phyloP scores from a whole-genome alignment of 352 stramenopile genomes.

The Globisporangium spiculum region DNA sequence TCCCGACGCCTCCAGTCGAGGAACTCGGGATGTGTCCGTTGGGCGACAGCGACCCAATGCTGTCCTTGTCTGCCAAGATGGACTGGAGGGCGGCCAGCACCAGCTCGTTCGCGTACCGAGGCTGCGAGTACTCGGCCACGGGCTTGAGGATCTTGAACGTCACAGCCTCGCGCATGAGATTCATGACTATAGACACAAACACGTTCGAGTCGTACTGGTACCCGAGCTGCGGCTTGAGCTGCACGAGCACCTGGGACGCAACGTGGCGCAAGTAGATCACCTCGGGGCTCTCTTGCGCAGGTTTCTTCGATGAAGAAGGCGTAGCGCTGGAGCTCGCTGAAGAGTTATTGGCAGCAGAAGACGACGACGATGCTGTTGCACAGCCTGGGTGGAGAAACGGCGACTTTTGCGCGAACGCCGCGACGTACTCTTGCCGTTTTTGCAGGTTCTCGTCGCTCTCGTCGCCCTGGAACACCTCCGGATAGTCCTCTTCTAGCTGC shows the following conservation, averaged over 20 bases:
- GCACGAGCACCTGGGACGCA: slow-evolving; percentile 54
- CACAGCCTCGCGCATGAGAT: slow-evolving; percentile 57
- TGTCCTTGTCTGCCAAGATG: slow-evolving; percentile 33
- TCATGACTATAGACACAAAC: slow-evolving; percentile 66
- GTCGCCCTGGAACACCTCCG: slow-evolving; percentile 50
- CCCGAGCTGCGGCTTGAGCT: slow-evolving; percentile 63
- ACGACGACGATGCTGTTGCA: slow-evolving; percentile 7
- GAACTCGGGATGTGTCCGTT: slow-evolving; percentile 16
- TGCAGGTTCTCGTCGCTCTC: slow-evolving; percentile 48
- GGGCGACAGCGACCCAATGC: slow-evolving; percentile 11
- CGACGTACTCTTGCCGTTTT: slow-evolving; percentile 56
- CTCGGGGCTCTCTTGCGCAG: slow-evolving; percentile 36
- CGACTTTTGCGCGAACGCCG: slow-evolving; percentile 51
- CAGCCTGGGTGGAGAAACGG: slow-evolving; percentile 72
- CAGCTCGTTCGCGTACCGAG: slow-evolving; percentile 68
- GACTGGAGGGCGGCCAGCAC: slow-evolving; percentile 40
- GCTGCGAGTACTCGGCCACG: slow-evolving; percentile 64
- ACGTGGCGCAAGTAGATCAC: slow-evolving; percentile 66
- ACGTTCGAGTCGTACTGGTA: slow-evolving; percentile 49
- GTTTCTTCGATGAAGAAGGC: slow-evolving; percentile 19
- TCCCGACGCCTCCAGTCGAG: slow-evolving; percentile 13
- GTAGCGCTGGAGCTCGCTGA: neutral
- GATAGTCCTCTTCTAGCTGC: slow-evolving; percentile 57
- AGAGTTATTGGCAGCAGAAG: neutral
- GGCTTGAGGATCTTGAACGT: slow-evolving; percentile 69